Percentiles rank a stretch among this genome's conserved stretches.
These are phyloP conservation scores for Stagonosporopsis rhizophila DNA, from an alignment of 2,329 filamentous ascomycete genomes.

Conservation along the genomic window DNA sequence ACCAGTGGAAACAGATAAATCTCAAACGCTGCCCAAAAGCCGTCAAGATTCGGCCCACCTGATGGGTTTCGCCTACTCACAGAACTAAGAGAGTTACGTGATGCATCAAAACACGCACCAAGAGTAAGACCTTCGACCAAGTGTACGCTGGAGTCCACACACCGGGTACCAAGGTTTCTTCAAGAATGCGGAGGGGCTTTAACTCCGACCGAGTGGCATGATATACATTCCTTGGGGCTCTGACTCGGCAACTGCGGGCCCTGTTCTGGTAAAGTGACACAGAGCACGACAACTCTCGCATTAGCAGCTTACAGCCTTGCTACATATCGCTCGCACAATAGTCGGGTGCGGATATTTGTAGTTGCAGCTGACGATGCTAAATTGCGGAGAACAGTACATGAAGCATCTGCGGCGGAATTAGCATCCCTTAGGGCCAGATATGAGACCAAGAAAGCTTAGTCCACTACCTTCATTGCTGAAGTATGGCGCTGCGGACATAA, in stretches of 20 bases:
- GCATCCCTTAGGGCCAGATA: background rate
- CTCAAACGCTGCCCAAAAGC: background rate
- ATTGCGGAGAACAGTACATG: background rate
- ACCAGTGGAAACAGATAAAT: background rate
- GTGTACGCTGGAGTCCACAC: background rate
- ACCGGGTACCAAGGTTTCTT: background rate
- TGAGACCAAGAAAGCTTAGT: background rate
- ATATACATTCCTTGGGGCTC: constrained; percentile 2
- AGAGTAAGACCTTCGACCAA: background rate
- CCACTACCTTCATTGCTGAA: background rate
- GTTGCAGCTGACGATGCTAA: background rate
- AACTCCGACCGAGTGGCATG: background rate
- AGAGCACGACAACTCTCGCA: too few species aligned
- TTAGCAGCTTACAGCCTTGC: too few species aligned
- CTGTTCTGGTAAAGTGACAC: background rate
- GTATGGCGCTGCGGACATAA: background rate
- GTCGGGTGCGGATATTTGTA: background rate
- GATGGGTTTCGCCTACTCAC: background rate
- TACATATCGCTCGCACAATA: background rate
- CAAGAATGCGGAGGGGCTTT: background rate
- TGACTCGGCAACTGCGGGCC: background rate
- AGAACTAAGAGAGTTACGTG: background rate
- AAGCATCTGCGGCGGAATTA: too few species aligned
- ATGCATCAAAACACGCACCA: background rate
- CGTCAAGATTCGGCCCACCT: constrained; percentile 7